Evolutionary conservation across 306 rosid genomes (phyloP), one percentile per base, ranked within the genome.

Genomic region (Phaseolus lunatus): DNA sequence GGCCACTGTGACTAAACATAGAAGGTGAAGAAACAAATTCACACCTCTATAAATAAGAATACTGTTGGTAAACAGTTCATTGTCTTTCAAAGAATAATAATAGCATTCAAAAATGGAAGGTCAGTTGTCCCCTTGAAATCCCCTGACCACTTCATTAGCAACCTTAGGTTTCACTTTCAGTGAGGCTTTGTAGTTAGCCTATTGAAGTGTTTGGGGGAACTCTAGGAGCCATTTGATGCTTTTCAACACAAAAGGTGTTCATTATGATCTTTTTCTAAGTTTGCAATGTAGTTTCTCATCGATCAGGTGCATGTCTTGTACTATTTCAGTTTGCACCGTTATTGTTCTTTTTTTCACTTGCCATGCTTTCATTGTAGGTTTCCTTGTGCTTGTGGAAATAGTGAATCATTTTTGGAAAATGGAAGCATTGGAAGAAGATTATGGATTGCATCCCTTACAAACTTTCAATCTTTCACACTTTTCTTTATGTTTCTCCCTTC

Each of bases 191-290:
- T 11, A 56, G 23, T 15, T 27, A 1, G 5, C n/a, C 15, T 63
- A 63, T 33, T 63, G 69, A 63, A 63, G 69, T 63, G 69, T 63
- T 63, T 63, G 69, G 69, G 68, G 69, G 69, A 33, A 31, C 69
- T 63, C 69, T 63, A 10, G 47, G 69, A 63, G 47, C 26, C 69
- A 63, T 19, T 20, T 63, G 69, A 63, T 63, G 15, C 9, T 63
- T 15, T 33, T 63, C n/a, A 6, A 63, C 35, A 31, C 14, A n/a
- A 11, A n/a, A 15, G 31, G 13, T 62, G 23, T 16, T 61, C 37
- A 29, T 57, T 13, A 9, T 2, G 10, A 7, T 37, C 43, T 62
- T 56, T 56, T 15, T 27, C 6, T 39, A 26, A 0, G 20, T 31
- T 31, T 31, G 35, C 6, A 12, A 0, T 57, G 18, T 12, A 59